phyloP scores from a whole-genome alignment of 2,329 filamentous ascomycete species.

The Aspergillus pseudotamarii region DNA sequence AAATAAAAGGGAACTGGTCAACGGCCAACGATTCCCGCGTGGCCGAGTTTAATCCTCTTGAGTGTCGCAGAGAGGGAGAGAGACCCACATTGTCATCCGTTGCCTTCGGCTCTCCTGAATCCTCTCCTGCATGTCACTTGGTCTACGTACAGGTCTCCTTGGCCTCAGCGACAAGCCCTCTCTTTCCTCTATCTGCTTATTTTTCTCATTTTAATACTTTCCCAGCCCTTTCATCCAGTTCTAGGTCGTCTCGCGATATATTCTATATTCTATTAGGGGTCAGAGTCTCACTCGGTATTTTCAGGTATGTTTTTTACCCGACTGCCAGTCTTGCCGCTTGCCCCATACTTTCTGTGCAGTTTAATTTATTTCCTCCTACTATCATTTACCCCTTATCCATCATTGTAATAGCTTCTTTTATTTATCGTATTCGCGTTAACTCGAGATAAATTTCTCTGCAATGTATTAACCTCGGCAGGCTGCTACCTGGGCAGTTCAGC shows the following conservation, averaged over 20 bases:
- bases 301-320: background rate
- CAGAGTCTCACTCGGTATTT: background rate
- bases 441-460: background rate
- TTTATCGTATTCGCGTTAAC: background rate
- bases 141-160: background rate
- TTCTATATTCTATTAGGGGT: background rate
- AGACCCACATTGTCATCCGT: constrained; percentile 12
- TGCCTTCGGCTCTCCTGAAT: constrained; percentile 14
- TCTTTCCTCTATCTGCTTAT: background rate
- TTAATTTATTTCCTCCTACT: background rate
- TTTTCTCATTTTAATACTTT: background rate
- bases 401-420: background rate
- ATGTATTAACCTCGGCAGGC: background rate
- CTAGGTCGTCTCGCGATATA: background rate
- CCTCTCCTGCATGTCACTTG: constrained; percentile 10
- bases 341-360: background rate
- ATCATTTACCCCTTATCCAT: background rate
- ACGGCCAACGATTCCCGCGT: constrained; percentile 5
- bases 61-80: background rate
- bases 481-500: background rate
- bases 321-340: background rate
- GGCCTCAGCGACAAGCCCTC: background rate
- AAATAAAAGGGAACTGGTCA: background rate
- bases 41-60: constrained; percentile 6
- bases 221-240: background rate